phyloP scores from a whole-genome alignment of 345 rosid species.

The Eucalyptus decipiens region DNA sequence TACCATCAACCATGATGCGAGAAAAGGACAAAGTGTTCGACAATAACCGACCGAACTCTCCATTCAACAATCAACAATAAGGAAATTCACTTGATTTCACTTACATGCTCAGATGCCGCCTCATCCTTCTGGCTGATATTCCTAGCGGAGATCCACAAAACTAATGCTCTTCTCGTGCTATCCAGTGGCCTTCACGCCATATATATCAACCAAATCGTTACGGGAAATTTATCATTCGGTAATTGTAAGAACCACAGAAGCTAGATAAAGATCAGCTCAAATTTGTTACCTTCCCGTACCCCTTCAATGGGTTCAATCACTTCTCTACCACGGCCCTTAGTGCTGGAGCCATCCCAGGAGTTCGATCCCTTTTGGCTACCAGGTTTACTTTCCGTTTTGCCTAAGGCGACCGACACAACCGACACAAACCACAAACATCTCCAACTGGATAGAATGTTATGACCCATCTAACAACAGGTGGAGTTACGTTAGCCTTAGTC shows the following conservation, averaged over 20 bases:
- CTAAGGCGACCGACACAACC: not conserved
- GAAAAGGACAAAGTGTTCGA: not conserved
- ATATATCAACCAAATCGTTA: not conserved
- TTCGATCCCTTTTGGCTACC: not conserved
- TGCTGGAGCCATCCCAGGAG: not conserved
- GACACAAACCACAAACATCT: not conserved
- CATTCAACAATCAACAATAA: not conserved
- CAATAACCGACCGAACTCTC: not conserved
- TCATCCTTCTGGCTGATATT: not conserved
- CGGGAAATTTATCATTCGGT: not conserved
- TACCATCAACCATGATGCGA: not conserved
- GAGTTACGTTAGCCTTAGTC: constrained; percentile 15
- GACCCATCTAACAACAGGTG: constrained; percentile 22
- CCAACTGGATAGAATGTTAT: constrained; percentile 27
- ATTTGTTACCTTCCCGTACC: not conserved
- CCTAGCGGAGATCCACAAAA: not conserved
- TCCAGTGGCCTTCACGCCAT: not conserved
- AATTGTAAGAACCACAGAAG: not conserved
- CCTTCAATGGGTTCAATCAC: constrained; percentile 18
- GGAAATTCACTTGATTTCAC: not conserved
- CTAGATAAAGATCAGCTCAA: not conserved
- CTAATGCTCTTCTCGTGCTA: not conserved
- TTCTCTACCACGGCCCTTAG: not conserved
- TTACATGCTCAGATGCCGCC: not conserved
- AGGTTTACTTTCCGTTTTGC: constrained; percentile 20